Evolutionary conservation across 768 basidiomycete species (phyloP).

Genomic region (Mycena crocata): DNA sequence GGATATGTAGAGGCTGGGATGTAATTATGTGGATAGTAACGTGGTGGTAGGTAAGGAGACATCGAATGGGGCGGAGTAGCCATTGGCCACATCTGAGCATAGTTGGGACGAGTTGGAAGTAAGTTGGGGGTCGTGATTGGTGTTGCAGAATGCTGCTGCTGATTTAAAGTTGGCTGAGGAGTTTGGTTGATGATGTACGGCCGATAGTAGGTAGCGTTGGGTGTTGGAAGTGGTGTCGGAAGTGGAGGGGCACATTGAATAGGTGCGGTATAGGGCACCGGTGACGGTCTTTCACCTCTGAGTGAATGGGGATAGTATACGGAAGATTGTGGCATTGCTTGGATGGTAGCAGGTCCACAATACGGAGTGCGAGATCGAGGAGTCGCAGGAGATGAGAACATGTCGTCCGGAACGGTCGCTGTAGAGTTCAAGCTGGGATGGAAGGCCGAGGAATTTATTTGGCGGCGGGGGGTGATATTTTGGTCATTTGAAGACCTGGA

Average conservation of each 20-base stretch:
- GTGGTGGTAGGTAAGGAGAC: background rate
- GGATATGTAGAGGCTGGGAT: background rate
- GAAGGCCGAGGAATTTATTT: background rate
- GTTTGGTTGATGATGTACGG: background rate
- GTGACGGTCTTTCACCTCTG: too few relatives aligned
- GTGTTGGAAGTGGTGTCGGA: background rate
- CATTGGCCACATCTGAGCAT: background rate
- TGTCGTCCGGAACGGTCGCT: background rate
- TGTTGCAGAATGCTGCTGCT: background rate
- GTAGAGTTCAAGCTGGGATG: background rate
- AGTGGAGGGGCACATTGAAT: background rate
- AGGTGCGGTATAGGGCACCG: background rate
- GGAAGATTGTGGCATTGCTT: background rate
- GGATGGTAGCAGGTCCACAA: background rate
- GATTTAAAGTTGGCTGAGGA: background rate
- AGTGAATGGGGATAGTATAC: background rate
- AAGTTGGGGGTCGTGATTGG: background rate
- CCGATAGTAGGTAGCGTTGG: background rate
- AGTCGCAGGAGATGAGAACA: background rate
- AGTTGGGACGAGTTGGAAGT: constrained; percentile 1
- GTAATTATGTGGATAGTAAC: constrained; percentile 1
- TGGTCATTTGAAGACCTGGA: background rate
- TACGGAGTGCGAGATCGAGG: too few relatives aligned
- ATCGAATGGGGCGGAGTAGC: background rate
- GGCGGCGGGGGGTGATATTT: background rate